These are phyloP conservation scores for Bryoglossum gracile DNA, from an alignment of 495 filamentous ascomycete species.

Conservation along the genomic window DNA sequence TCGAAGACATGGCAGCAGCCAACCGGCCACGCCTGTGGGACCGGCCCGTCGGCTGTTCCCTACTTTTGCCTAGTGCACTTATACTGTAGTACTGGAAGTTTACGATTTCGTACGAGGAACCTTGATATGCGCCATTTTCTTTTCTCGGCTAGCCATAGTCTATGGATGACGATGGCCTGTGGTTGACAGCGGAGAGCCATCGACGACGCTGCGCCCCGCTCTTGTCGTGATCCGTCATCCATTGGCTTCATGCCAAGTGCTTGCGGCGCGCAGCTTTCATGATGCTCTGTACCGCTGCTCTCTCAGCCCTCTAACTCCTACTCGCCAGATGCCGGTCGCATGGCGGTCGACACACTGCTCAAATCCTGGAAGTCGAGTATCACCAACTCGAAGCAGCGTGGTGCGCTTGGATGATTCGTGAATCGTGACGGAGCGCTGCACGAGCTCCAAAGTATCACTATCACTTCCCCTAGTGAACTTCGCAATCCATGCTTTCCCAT, in stretches of 20 bases:
- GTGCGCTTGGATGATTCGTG: slow-evolving; percentile 16
- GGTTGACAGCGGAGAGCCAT: background rate
- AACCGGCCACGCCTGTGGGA: background rate
- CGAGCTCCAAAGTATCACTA: slow-evolving; percentile 14
- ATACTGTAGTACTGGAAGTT: too few relatives aligned
- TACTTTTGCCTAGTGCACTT: slow-evolving; percentile 3
- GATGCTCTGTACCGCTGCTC: too few relatives aligned
- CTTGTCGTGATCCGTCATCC: too few relatives aligned
- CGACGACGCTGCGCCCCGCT: slow-evolving; percentile 3
- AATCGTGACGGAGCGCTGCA: slow-evolving; percentile 18
- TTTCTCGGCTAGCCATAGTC: too few relatives aligned
- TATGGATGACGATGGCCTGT: slow-evolving; percentile 2
- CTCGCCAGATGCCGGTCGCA: slow-evolving; percentile 8
- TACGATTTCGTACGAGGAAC: too few relatives aligned
- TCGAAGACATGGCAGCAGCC: too few relatives aligned
- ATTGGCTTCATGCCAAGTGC: background rate
- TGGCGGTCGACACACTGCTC: slow-evolving; percentile 1
- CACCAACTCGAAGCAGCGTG: slow-evolving; percentile 1
- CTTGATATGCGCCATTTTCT: slow-evolving; percentile 15
- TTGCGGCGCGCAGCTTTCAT: background rate
- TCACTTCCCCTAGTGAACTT: background rate
- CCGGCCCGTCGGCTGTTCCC: slow-evolving; percentile 8
- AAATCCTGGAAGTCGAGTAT: slow-evolving; percentile 1
- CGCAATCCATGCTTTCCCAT: too few relatives aligned
- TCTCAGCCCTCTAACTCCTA: slow-evolving; percentile 4